A percentile compares a stretch with the other conserved stretches of the same genome.
Evolutionary conservation across 495 filamentous ascomycete species (phyloP).

Genomic region (Pyrenula massariospora): DNA sequence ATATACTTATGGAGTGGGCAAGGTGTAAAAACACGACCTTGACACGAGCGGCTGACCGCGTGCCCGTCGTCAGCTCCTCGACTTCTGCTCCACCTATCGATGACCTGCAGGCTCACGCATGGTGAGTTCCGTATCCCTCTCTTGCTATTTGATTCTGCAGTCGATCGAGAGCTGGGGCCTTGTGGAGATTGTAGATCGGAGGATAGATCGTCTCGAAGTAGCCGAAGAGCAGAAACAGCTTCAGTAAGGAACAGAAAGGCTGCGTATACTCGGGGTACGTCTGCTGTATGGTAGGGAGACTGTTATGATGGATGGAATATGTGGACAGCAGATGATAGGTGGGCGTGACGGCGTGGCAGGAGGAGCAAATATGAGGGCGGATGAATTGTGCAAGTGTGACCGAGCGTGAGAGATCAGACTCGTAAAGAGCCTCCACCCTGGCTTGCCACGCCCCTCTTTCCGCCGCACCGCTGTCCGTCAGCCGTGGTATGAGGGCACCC

Average conservation of each 20-base stretch:
- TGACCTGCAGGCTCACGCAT: no score
- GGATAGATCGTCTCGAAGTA: background rate
- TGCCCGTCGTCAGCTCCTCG: background rate
- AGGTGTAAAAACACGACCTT: background rate
- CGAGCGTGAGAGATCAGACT: background rate
- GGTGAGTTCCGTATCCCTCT: no score
- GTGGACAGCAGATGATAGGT: background rate
- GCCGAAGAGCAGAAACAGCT: background rate
- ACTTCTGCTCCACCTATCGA: no score
- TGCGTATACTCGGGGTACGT: background rate
- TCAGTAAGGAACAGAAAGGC: background rate
- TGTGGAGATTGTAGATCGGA: background rate
- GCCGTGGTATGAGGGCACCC: background rate
- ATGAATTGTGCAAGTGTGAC: background rate
- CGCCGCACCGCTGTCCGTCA: background rate
- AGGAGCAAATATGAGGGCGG: background rate
- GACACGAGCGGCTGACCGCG: slow-evolving; percentile 1
- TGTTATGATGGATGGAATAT: slow-evolving; percentile 1
- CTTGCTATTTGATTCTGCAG: no score
- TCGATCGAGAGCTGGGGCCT: no score
- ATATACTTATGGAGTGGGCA: background rate
- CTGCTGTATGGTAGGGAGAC: background rate
- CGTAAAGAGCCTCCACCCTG: background rate
- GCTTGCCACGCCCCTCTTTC: background rate
- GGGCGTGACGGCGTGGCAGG: background rate